Evolutionary conservation across 2,329 filamentous ascomycete species (phyloP).

Genomic region (Apiospora aurea): DNA sequence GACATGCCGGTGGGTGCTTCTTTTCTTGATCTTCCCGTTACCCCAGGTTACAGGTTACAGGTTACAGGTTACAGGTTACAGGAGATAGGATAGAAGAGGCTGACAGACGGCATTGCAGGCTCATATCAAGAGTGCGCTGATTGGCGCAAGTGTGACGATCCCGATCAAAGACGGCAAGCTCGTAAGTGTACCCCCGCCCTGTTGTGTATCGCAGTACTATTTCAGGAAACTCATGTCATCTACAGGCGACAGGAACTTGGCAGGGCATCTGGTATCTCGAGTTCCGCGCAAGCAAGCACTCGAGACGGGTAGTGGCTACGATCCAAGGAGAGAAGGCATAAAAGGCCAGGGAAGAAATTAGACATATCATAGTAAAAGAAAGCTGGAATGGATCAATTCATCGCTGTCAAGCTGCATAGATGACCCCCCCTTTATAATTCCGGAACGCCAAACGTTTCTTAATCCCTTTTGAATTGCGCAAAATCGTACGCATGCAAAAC

Average conservation of each 20-base stretch:
- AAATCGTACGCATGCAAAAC: not conserved
- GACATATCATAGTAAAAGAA: not conserved
- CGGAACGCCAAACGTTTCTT: constrained; percentile 20
- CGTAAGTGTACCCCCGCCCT: constrained; percentile 48
- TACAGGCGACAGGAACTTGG: constrained; percentile 72
- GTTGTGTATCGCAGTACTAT: constrained; percentile 13
- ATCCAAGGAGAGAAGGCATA: constrained; percentile 83
- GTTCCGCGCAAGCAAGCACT: constrained; percentile 79
- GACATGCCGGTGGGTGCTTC: constrained; percentile 81
- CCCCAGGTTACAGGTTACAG: not conserved
- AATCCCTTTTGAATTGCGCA: not conserved
- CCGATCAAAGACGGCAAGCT: constrained; percentile 88
- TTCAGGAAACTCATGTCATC: constrained; percentile 4
- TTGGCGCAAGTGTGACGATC: constrained; percentile 89
- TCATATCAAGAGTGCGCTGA: constrained; percentile 89
- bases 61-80: not conserved
- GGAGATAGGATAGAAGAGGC: not conserved
- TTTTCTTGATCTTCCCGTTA: not conserved
- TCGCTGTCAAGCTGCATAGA: not conserved
- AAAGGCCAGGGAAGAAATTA: constrained; percentile 22
- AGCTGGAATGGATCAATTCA: constrained; percentile 7
- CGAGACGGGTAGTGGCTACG: constrained; percentile 85
- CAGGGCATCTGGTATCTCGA: constrained; percentile 95
- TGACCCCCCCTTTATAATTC: not conserved
- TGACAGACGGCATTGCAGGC: constrained; percentile 57